Conservation (phyloP, 371 early-diverging fungal genomes). For the Apophysomyces ossiformis region DNA sequence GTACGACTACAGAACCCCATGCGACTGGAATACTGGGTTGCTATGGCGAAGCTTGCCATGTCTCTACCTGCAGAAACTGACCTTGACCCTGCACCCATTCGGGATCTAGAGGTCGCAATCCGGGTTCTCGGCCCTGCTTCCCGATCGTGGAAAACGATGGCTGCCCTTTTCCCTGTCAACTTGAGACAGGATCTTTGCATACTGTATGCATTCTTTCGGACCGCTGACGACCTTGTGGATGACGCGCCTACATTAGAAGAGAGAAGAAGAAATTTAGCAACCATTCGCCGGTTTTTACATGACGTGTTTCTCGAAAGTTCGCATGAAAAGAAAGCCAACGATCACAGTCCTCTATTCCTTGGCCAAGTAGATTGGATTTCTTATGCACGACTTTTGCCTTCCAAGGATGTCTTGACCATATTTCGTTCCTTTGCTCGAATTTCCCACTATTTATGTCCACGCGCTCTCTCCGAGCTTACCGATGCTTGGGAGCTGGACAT, state of each 20-base stretch:
- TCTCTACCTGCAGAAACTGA: slow-evolving; percentile 31
- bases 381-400: slow-evolving; percentile 18
- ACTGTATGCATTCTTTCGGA: slow-evolving; percentile 61
- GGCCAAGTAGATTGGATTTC: slow-evolving; percentile 33
- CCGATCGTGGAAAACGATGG: slow-evolving; percentile 56
- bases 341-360: slow-evolving; percentile 24
- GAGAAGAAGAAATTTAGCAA: slow-evolving; percentile 27
- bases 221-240: slow-evolving; percentile 64
- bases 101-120: slow-evolving; percentile 36
- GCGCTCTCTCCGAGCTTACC: slow-evolving; percentile 48
- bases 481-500: slow-evolving; percentile 57
- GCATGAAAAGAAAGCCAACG: background rate
- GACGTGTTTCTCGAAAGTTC: slow-evolving; percentile 5
- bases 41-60: slow-evolving; percentile 20
- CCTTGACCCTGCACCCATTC: slow-evolving; percentile 31
- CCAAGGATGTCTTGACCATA: slow-evolving; percentile 27
- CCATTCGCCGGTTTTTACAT: slow-evolving; percentile 31
- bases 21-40: slow-evolving; percentile 29
- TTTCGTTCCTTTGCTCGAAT: slow-evolving; percentile 46
- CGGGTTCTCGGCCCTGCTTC: slow-evolving; percentile 39
- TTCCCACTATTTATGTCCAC: slow-evolving; percentile 44
- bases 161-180: slow-evolving; percentile 51
- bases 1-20: slow-evolving; percentile 24
- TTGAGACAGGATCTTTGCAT: slow-evolving; percentile 54
- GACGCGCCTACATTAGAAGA: slow-evolving; percentile 29